These are phyloP conservation scores for Pythium monospermum DNA, from an alignment of 352 stramenopile genomes.

Conservation along the genomic window DNA sequence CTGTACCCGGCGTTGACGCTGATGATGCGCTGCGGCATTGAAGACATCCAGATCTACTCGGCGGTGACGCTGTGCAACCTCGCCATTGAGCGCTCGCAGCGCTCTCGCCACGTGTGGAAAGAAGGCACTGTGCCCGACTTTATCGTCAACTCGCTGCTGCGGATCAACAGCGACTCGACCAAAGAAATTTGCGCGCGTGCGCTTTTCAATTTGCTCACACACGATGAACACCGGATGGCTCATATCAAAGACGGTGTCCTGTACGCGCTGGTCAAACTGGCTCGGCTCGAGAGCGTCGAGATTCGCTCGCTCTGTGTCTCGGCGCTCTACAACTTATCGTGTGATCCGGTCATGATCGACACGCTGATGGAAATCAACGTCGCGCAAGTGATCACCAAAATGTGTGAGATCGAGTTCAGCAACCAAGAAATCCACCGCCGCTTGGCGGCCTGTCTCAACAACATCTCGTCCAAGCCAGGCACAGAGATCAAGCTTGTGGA, in stretches of 20 bases:
- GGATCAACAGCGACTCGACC: conserved; percentile 86
- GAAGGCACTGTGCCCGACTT: conserved; percentile 86
- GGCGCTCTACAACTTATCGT: conserved; percentile 83
- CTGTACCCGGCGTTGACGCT: conserved; percentile 72
- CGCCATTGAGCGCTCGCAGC: conserved; percentile 55
- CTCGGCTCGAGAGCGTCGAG: conserved; percentile 72
- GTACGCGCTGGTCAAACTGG: conserved; percentile 86
- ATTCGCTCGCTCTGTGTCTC: conserved; percentile 77
- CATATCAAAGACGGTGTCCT: conserved; percentile 86
- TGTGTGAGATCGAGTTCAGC: conserved; percentile 82
- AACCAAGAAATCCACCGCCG: conserved; percentile 73
- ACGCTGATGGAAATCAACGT: conserved; percentile 84
- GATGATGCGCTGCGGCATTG: conserved; percentile 87
- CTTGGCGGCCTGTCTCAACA: conserved; percentile 70
- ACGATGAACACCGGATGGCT: conserved; percentile 68
- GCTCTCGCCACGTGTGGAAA: conserved; percentile 74
- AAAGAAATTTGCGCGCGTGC: conserved; percentile 84
- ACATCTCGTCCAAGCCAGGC: conserved; percentile 53
- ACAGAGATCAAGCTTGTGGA: conserved; percentile 65
- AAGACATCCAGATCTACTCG: conserved; percentile 89
- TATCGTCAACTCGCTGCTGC: conserved; percentile 85
- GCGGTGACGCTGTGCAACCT: conserved; percentile 83
- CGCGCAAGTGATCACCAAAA: conserved; percentile 77
- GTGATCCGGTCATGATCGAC: conserved; percentile 61
- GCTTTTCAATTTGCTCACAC: conserved; percentile 84